Conservation (phyloP, 805 yeast species). For the Danielozyma ontarioensis region DNA sequence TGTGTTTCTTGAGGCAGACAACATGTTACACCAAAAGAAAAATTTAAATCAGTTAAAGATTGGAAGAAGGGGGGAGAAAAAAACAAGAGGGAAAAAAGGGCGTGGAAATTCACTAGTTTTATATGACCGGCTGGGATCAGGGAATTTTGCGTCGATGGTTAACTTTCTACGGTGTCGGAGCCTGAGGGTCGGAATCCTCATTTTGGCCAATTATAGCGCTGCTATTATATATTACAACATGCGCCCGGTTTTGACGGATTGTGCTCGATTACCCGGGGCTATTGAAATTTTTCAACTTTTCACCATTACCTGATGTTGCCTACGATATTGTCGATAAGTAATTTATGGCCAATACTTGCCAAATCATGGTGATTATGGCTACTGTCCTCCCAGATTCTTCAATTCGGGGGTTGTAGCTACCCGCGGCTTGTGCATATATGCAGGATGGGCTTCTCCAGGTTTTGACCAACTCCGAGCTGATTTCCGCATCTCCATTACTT, state of each 20-base stretch:
- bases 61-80: conserved; percentile 2
- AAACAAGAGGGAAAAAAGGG: conserved; percentile 1
- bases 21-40: conserved; percentile 21
- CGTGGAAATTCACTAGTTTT: conserved; percentile 1
- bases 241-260: no score
- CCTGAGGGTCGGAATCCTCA: neutral
- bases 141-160: neutral
- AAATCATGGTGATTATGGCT: no score
- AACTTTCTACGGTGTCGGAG: neutral
- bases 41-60: no score
- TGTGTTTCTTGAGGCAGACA: conserved; percentile 38
- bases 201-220: neutral
- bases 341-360: no score
- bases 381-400: no score
- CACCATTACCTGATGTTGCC: no score
- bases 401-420: no score
- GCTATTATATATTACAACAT: neutral
- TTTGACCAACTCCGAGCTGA: conserved; percentile 16
- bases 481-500: conserved; percentile 7
- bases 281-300: no score
- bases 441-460: conserved; percentile 13
- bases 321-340: no score
- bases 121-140: conserved; percentile 1
- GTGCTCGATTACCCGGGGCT: no score
- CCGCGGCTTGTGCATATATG: neutral